A percentile compares a stretch with the other conserved stretches of the same genome.
Conservation (phyloP, 495 filamentous ascomycete species). For the Rhypophila decipiens region DNA sequence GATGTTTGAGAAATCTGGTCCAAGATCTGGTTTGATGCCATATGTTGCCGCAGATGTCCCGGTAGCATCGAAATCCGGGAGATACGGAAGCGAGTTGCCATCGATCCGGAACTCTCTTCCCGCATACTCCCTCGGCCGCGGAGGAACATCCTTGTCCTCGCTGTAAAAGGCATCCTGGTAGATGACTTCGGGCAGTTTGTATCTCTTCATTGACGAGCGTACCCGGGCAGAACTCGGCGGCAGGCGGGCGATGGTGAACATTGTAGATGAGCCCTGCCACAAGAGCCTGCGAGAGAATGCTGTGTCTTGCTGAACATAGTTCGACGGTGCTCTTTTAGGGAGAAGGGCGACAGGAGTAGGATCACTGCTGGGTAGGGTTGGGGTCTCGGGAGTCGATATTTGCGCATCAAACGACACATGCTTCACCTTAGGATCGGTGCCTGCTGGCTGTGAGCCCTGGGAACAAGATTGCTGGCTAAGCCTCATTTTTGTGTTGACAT, state of each 20-base stretch:
- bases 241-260: conserved; percentile 20
- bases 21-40: conserved; percentile 42
- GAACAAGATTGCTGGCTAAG: conserved; percentile 61
- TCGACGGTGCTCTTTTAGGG: too few species aligned
- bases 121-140: conserved; percentile 73
- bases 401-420: conserved; percentile 31
- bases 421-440: conserved; percentile 26
- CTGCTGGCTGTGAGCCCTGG: conserved; percentile 25
- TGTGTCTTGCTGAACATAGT: too few species aligned
- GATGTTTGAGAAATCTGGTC: conserved; percentile 45
- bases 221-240: conserved; percentile 37
- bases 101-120: conserved; percentile 78
- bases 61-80: conserved; percentile 70
- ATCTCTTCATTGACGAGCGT: conserved; percentile 34
- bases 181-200: conserved; percentile 47
- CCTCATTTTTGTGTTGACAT: conserved; percentile 55
- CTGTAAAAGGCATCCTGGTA: conserved; percentile 88
- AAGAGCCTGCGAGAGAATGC: conserved; percentile 5
- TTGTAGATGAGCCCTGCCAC: conserved; percentile 16
- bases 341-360: too few species aligned
- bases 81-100: conserved; percentile 66
- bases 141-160: conserved; percentile 78
- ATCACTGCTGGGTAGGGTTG: neutral
- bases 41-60: conserved; percentile 49
- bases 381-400: conserved; percentile 10